phyloP scores from a whole-genome alignment of 306 rosid genomes.

The Arachis stenosperma region DNA sequence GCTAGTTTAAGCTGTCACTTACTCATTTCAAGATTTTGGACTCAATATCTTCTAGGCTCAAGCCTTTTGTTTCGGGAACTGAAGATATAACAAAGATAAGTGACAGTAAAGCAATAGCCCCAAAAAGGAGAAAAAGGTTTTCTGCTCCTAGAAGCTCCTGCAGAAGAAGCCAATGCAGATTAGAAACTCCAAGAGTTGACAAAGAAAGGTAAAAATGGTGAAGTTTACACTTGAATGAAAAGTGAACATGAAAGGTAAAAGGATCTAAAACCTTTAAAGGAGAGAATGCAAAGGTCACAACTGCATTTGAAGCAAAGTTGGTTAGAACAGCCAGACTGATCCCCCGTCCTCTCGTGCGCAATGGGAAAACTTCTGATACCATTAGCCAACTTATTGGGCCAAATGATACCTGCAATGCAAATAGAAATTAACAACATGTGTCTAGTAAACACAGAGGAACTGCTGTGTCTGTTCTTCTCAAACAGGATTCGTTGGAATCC shows the following conservation, averaged over 20 bases:
- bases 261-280: constrained; percentile 71
- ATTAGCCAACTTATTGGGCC: constrained; percentile 99
- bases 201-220: constrained; percentile 11
- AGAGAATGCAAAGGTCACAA: constrained; percentile 88
- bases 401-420: constrained; percentile 81
- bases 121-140: constrained; percentile 91
- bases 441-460: background rate
- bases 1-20: constrained; percentile 49
- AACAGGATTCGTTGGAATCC: constrained; percentile 11
- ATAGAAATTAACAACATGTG: constrained; percentile 33
- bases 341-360: constrained; percentile 93
- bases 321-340: constrained; percentile 96
- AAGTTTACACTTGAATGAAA: constrained; percentile 21
- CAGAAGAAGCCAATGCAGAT: constrained; percentile 39
- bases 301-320: constrained; percentile 87
- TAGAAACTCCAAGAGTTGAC: constrained; percentile 24
- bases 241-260: constrained; percentile 9
- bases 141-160: constrained; percentile 95
- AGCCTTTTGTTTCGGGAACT: constrained; percentile 96
- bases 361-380: constrained; percentile 93
- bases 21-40: constrained; percentile 63
- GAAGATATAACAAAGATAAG: constrained; percentile 64
- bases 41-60: constrained; percentile 94
- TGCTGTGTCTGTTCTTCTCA: no score
- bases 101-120: constrained; percentile 70